Evolutionary conservation across 148 eudicot genomes (phyloP).

Genomic region (Silene conica): DNA sequence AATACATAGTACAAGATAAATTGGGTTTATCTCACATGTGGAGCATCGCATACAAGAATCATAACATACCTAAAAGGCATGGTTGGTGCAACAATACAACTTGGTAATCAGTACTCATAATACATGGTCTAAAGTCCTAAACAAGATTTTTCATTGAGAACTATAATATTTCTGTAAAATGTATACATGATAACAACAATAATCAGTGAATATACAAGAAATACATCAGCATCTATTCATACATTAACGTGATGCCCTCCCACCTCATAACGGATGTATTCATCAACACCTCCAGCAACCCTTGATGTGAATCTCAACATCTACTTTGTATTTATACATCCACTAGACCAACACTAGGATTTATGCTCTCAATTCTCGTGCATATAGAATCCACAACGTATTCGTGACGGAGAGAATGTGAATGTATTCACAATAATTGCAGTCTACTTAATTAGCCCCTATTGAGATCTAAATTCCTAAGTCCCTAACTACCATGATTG

Average conservation of each 20-base stretch:
- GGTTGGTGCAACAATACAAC: not conserved
- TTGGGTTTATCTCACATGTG: not conserved
- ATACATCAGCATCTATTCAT: too few species aligned
- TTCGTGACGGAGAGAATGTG: too few species aligned
- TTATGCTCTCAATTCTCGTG: too few species aligned
- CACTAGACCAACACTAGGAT: too few species aligned
- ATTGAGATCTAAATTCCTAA: too few species aligned
- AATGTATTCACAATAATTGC: not conserved
- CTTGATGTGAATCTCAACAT: not conserved
- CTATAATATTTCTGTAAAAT: too few species aligned
- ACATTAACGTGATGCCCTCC: not conserved
- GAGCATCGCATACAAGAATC: not conserved
- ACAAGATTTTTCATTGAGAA: not conserved
- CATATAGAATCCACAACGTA: too few species aligned
- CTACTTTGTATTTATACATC: not conserved
- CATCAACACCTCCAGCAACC: not conserved
- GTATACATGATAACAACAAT: too few species aligned
- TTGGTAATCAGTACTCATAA: not conserved
- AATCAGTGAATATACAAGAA: too few species aligned
- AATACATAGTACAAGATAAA: too few species aligned
- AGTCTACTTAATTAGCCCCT: not conserved
- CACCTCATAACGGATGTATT: not conserved
- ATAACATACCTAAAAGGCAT: not conserved
- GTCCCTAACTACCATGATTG: not conserved
- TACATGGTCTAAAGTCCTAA: too few species aligned